phyloP scores from a whole-genome alignment of 441 rosid species.

The Gossypium schwendimanii region DNA sequence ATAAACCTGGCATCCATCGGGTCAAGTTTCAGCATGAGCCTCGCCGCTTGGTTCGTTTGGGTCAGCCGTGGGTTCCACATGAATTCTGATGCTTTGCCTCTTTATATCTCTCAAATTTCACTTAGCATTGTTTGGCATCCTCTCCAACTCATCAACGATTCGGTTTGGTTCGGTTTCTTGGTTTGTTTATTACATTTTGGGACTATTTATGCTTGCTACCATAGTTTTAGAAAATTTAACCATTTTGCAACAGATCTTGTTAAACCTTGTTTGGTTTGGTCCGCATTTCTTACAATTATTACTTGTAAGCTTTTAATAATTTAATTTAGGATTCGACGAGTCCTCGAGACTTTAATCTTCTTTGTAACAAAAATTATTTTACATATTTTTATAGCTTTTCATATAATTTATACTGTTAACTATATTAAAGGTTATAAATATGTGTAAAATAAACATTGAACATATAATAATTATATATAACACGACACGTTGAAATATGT shows the following conservation, averaged over 20 bases:
- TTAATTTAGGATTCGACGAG: too few relatives aligned
- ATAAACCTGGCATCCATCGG: background rate
- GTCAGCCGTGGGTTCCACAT: background rate
- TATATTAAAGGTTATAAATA: too few relatives aligned
- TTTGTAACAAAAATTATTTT: too few relatives aligned
- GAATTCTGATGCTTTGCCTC: background rate
- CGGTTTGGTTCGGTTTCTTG: background rate
- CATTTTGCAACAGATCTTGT: conserved; percentile 11
- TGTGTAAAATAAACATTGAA: too few relatives aligned
- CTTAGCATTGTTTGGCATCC: conserved; percentile 10
- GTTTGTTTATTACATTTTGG: conserved; percentile 5
- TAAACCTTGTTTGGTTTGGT: conserved; percentile 13
- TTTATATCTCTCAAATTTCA: conserved; percentile 6
- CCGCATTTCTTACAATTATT: background rate
- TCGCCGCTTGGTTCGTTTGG: conserved; percentile 13
- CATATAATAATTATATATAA: too few relatives aligned
- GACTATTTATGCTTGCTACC: background rate
- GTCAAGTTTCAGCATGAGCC: conserved; percentile 6
- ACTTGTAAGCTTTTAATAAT: background rate
- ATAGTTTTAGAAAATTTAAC: background rate
- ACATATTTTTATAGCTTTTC: too few relatives aligned
- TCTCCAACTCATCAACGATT: background rate
- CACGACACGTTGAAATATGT: too few relatives aligned
- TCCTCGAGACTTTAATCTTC: too few relatives aligned
- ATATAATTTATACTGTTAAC: too few relatives aligned